Evolutionary conservation across 2,329 filamentous ascomycete species (phyloP).

Genomic region (Endothia cerciana): DNA sequence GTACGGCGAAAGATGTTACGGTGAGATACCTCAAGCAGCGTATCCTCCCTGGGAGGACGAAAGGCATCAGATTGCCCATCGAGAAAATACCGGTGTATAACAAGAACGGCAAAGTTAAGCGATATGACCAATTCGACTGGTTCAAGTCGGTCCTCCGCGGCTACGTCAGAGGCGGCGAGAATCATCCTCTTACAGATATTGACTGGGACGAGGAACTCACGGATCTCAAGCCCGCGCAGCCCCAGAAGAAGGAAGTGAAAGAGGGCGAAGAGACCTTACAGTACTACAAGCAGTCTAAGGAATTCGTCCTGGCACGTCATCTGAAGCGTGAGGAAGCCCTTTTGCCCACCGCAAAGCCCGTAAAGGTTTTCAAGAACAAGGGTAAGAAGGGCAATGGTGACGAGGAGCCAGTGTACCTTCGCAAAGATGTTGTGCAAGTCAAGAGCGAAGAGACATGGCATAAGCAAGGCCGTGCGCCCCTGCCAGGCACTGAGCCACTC

Average conservation of each 20-base stretch:
- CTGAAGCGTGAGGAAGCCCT: slow-evolving; percentile 91
- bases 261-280: slow-evolving; percentile 83
- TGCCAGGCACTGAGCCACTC: slow-evolving; percentile 71
- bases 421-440: slow-evolving; percentile 80
- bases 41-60: slow-evolving; percentile 85
- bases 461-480: slow-evolving; percentile 85
- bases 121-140: slow-evolving; percentile 84
- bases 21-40: slow-evolving; percentile 85
- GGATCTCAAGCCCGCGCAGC: slow-evolving; percentile 73
- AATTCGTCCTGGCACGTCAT: slow-evolving; percentile 85
- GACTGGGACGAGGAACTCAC: slow-evolving; percentile 81
- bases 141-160: slow-evolving; percentile 79
- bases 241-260: slow-evolving; percentile 72
- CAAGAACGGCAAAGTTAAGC: slow-evolving; percentile 74
- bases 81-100: slow-evolving; percentile 84
- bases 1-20: slow-evolving; percentile 92
- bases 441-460: slow-evolving; percentile 97
- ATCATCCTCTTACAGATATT: slow-evolving; percentile 64
- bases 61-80: slow-evolving; percentile 75
- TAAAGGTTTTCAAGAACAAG: slow-evolving; percentile 76
- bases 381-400: slow-evolving; percentile 70
- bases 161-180: slow-evolving; percentile 60
- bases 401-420: slow-evolving; percentile 79
- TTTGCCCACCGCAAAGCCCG: slow-evolving; percentile 66
- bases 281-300: slow-evolving; percentile 83